A percentile compares a stretch with the other conserved stretches of the same genome.
Conservation (phyloP, 441 rosid species). For the Viola pubescens region DNA sequence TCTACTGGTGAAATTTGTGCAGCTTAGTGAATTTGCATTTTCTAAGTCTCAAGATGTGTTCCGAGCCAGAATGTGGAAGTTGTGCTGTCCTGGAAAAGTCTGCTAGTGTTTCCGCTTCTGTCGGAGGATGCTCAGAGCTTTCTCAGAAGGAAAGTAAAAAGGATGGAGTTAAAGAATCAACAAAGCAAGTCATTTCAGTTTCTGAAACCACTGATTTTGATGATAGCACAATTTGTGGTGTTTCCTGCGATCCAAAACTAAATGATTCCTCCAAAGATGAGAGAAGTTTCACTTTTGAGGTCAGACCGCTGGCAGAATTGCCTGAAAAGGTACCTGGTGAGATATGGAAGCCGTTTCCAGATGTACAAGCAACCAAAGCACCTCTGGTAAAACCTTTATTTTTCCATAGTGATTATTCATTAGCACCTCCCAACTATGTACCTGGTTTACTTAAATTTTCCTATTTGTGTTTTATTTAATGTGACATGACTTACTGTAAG, state of each 20-base stretch:
- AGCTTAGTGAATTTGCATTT: slow-evolving; percentile 10
- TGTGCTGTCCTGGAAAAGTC: slow-evolving; percentile 33
- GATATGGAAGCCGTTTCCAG: slow-evolving; percentile 38
- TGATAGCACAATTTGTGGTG: slow-evolving; percentile 22
- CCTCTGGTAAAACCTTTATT: slow-evolving; percentile 37
- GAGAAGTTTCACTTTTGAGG: slow-evolving; percentile 51
- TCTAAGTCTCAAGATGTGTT: slow-evolving; percentile 30
- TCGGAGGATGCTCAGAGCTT: slow-evolving; percentile 31
- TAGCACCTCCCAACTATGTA: background rate
- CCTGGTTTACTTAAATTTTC: background rate
- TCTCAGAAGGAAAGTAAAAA: slow-evolving; percentile 32
- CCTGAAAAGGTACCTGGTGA: slow-evolving; percentile 36
- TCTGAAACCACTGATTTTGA: slow-evolving; percentile 23
- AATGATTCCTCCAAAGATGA: slow-evolving; percentile 40
- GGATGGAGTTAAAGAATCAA: slow-evolving; percentile 29
- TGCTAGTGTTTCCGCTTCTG: slow-evolving; percentile 38
- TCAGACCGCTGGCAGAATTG: slow-evolving; percentile 26
- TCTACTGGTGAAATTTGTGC: background rate
- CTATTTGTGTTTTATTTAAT: too few relatives aligned
- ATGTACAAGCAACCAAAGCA: slow-evolving; percentile 30
- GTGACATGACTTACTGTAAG: too few relatives aligned
- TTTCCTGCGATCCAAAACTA: slow-evolving; percentile 33
- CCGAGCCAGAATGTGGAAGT: slow-evolving; percentile 30
- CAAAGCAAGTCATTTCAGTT: slow-evolving; percentile 27
- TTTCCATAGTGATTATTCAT: background rate